Evolutionary conservation across 768 basidiomycete genomes (phyloP).

Genomic region (Pleurotus ostreatus): DNA sequence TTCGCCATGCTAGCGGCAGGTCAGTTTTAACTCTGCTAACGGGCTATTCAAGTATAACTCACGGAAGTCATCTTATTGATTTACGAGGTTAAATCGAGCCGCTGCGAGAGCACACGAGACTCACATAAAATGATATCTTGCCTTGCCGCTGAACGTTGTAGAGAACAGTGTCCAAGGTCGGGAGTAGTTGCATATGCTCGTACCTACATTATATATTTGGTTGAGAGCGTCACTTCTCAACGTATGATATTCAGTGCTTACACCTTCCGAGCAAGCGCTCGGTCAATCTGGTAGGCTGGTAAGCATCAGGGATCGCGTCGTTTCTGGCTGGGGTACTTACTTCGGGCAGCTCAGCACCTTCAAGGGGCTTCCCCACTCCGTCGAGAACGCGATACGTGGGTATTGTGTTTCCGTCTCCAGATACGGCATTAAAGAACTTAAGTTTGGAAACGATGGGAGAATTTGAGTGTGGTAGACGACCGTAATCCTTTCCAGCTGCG

Average conservation of each 20-base stretch:
- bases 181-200: conserved; percentile 75
- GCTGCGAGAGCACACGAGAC: conserved; percentile 20
- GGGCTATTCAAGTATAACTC: conserved; percentile 25
- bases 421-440: conserved; percentile 79
- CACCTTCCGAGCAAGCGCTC: conserved; percentile 62
- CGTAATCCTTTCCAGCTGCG: conserved; percentile 10
- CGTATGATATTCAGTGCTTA: conserved; percentile 21
- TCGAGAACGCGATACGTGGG: conserved; percentile 88
- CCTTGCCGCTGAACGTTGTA: conserved; percentile 94
- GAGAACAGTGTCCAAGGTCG: conserved; percentile 81
- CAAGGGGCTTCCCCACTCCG: conserved; percentile 67
- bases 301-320: neutral
- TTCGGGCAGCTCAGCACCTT: conserved; percentile 74
- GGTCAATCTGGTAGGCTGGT: conserved; percentile 49
- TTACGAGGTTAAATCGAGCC: neutral
- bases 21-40: neutral
- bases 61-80: conserved; percentile 73
- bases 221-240: neutral
- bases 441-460: conserved; percentile 69
- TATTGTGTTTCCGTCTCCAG: conserved; percentile 56
- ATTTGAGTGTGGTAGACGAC: conserved; percentile 35
- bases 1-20: conserved; percentile 65
- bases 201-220: conserved; percentile 39
- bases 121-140: conserved; percentile 85
- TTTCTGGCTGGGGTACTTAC: conserved; percentile 31